These are phyloP conservation scores for Myrica gale DNA, from an alignment of 306 rosid species.

Conservation along the genomic window DNA sequence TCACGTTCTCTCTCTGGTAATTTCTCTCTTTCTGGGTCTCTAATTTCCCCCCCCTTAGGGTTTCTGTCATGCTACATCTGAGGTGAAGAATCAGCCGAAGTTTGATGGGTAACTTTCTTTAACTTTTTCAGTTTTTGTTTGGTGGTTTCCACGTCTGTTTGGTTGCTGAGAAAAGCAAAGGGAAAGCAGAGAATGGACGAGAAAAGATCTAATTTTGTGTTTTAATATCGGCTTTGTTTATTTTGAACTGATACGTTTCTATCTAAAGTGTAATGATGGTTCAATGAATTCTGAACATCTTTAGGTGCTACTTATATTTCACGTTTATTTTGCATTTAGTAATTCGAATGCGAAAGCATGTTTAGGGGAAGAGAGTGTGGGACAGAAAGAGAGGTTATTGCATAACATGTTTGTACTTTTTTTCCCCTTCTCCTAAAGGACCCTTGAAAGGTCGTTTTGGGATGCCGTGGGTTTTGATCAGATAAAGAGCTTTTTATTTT, in stretches of 20 bases:
- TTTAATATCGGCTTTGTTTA: background rate
- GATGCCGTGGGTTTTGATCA: background rate
- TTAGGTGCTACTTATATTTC: background rate
- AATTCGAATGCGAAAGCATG: constrained; percentile 19
- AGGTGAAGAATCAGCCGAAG: constrained; percentile 22
- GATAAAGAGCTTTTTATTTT: background rate
- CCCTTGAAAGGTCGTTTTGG: background rate
- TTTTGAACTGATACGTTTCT: background rate
- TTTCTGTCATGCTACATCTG: constrained; percentile 29
- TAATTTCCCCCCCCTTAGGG: constrained; percentile 42
- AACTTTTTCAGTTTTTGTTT: background rate
- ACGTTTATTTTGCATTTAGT: background rate
- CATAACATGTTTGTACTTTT: background rate
- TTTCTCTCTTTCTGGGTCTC: constrained; percentile 8
- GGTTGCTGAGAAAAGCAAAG: constrained; percentile 13
- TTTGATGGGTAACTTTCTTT: constrained; percentile 29
- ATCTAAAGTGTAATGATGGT: no score
- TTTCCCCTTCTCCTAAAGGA: background rate
- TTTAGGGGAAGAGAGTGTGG: background rate
- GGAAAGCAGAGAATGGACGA: background rate
- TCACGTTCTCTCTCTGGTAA: constrained; percentile 22
- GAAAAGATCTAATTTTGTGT: background rate
- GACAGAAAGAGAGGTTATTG: background rate
- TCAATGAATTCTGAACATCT: background rate
- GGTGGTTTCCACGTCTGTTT: constrained; percentile 9